A percentile compares a stretch with the other conserved stretches of the same genome.
Conservation (phyloP, 2,329 filamentous ascomycete genomes). For the Xylariaceae sp. region DNA sequence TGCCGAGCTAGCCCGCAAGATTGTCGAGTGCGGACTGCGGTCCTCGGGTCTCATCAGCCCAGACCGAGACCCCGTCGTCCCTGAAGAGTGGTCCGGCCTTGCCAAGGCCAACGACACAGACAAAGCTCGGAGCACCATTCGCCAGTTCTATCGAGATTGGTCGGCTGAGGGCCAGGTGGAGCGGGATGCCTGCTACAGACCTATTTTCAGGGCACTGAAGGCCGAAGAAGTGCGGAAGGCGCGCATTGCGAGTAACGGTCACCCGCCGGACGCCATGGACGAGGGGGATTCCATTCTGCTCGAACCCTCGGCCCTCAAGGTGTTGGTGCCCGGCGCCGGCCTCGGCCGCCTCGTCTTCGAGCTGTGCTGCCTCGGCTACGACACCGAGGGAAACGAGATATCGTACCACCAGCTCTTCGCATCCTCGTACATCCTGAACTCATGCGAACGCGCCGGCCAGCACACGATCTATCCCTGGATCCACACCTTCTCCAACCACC, state of each 20-base stretch:
- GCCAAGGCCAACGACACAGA: slow-evolving; percentile 73
- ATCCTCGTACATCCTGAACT: slow-evolving; percentile 70
- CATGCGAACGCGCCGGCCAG: slow-evolving; percentile 51
- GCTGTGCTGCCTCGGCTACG: slow-evolving; percentile 65
- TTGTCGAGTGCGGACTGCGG: slow-evolving; percentile 63
- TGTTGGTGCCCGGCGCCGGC: slow-evolving; percentile 86
- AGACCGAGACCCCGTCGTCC: slow-evolving; percentile 41
- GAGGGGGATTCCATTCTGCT: too few species aligned
- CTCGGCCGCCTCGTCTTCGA: slow-evolving; percentile 87
- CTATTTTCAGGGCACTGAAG: slow-evolving; percentile 62
- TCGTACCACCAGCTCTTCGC: slow-evolving; percentile 95
- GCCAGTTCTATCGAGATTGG: slow-evolving; percentile 96
- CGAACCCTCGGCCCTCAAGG: slow-evolving; percentile 52
- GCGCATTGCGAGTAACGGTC: background rate
- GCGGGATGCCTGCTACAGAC: slow-evolving; percentile 69
- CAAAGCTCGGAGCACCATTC: slow-evolving; percentile 86
- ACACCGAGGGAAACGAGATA: slow-evolving; percentile 86
- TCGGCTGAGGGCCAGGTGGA: slow-evolving; percentile 70
- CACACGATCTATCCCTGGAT: slow-evolving; percentile 82
- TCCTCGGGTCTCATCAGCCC: slow-evolving; percentile 52
- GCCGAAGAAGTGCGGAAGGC: slow-evolving; percentile 34
- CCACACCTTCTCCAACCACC: slow-evolving; percentile 82
- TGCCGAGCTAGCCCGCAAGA: slow-evolving; percentile 72
- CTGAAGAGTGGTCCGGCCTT: slow-evolving; percentile 61
- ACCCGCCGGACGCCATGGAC: slow-evolving; percentile 20